Evolutionary conservation across 306 rosid genomes (phyloP), one percentile per base, ranked within the genome.

Genomic region (Castanea sativa): DNA sequence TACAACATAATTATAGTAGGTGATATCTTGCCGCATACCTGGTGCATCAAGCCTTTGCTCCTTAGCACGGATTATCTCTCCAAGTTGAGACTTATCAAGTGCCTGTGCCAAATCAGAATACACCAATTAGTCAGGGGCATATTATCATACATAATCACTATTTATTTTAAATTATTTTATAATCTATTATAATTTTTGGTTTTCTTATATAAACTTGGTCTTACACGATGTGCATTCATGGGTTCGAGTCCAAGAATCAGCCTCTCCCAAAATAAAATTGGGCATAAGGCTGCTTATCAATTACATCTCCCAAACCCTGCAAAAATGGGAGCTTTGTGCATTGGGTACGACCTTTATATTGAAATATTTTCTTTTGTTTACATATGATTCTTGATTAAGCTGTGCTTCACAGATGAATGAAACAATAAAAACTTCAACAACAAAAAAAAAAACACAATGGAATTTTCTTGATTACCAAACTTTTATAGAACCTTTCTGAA

Each of bases 71-170:
- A 94, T 86, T 74, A 89, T 80, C 3, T 89, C 87, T 81, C 98
- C 93, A 68, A 94, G 97, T 76, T 94, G 98, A 55, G 94, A 88
- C 80, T 94, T 94, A 76, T 92, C 97, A 73, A 94, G 89, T 55
- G 98, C 97, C 97, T 92, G 82, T 56, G 30, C 78, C 60, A 83
- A 77, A 56, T 72, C 71, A 14, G 79, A 78, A 33, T 20, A 43
- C 38, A 69, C 38, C 41, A 49, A 79, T 81, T 69, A 77, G 18
- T 20, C 63, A 63, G 60, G 57, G 84, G 53, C 53, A 49, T 49
- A 13, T 49, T 13, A 60, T 23, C 32, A 60, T 14, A 60, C 25
- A 60, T 12, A 60, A 21, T 49, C 53, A 49, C 16, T 13, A 12
- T 49, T 12, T 3, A 49, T 49, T 10, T 49, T 49, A 49, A 49